phyloP scores from a whole-genome alignment of 2,329 filamentous ascomycete genomes.

The Pseudopithomyces maydicus region DNA sequence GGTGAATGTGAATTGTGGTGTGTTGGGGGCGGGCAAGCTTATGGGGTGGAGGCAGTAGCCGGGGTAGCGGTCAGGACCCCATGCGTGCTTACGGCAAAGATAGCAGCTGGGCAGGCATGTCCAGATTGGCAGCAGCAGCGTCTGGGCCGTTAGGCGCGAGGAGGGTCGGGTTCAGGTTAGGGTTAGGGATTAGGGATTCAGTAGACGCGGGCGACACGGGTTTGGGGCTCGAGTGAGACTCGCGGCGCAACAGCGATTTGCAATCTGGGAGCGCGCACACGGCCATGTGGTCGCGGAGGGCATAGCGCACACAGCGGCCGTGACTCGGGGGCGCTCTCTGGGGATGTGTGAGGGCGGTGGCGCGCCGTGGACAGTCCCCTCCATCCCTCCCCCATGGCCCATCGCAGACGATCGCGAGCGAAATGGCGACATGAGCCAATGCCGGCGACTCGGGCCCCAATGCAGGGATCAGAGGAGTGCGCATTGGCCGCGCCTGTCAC shows the following conservation, averaged over 20 bases:
- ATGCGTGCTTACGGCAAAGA: constrained; percentile 12
- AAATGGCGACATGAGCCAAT: constrained; percentile 18
- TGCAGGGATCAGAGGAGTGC: neutral
- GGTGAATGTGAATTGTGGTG: constrained; percentile 9
- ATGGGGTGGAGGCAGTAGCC: constrained; percentile 8
- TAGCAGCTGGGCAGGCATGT: constrained; percentile 10
- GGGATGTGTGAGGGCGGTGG: neutral
- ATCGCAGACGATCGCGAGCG: neutral
- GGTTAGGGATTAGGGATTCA: too few relatives aligned
- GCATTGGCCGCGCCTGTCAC: neutral
- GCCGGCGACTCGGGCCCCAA: constrained; percentile 8
- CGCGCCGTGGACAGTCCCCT: neutral
- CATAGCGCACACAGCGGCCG: neutral
- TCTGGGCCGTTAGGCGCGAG: neutral
- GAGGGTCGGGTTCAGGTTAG: too few relatives aligned
- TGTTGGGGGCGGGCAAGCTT: constrained; percentile 12
- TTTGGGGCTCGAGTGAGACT: too few relatives aligned
- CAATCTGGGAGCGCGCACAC: too few relatives aligned
- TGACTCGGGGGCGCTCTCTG: neutral
- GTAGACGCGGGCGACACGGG: too few relatives aligned
- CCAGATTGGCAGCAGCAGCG: constrained; percentile 4
- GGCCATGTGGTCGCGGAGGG: too few relatives aligned
- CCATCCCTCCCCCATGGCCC: too few relatives aligned
- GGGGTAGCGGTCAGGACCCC: constrained; percentile 1
- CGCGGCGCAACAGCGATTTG: too few relatives aligned